Conservation (phyloP, 2,329 filamentous ascomycete genomes). For the Dactylellina sp. region DNA sequence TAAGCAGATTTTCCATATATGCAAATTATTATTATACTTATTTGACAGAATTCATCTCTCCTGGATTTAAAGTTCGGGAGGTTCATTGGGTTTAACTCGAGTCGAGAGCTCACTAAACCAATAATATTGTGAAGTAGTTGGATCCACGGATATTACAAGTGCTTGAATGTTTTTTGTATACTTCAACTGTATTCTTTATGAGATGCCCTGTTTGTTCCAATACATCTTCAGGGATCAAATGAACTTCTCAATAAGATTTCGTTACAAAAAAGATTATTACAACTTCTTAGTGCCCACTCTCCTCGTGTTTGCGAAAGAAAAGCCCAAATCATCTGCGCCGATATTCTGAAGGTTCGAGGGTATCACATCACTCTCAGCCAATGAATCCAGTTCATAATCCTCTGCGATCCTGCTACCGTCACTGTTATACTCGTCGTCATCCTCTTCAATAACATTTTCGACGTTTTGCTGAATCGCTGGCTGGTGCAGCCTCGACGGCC, state of each 20-base stretch:
- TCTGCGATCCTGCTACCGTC: constrained; percentile 8
- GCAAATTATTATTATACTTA: too few relatives aligned
- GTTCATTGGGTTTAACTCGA: too few relatives aligned
- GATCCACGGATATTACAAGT: too few relatives aligned
- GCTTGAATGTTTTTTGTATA: too few relatives aligned
- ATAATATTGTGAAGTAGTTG: too few relatives aligned
- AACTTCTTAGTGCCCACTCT: neutral
- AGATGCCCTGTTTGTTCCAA: too few relatives aligned
- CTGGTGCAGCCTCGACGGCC: neutral
- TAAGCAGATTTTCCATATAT: too few relatives aligned
- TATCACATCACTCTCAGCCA: constrained; percentile 3
- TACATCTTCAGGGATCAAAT: too few relatives aligned
- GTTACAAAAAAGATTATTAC: neutral
- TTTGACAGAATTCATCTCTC: too few relatives aligned
- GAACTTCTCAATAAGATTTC: neutral
- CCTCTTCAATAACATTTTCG: constrained; percentile 2
- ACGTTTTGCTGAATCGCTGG: neutral
- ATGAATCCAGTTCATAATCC: constrained; percentile 11
- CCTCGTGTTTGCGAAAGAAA: constrained; percentile 25
- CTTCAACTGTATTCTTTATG: too few relatives aligned
- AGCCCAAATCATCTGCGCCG: constrained; percentile 7
- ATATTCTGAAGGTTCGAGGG: neutral
- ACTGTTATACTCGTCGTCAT: constrained; percentile 8
- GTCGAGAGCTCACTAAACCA: too few relatives aligned
- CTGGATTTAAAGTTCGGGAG: too few relatives aligned